Conservation (phyloP, 129 eudicot genomes). For the Scalesia atractyloides region DNA sequence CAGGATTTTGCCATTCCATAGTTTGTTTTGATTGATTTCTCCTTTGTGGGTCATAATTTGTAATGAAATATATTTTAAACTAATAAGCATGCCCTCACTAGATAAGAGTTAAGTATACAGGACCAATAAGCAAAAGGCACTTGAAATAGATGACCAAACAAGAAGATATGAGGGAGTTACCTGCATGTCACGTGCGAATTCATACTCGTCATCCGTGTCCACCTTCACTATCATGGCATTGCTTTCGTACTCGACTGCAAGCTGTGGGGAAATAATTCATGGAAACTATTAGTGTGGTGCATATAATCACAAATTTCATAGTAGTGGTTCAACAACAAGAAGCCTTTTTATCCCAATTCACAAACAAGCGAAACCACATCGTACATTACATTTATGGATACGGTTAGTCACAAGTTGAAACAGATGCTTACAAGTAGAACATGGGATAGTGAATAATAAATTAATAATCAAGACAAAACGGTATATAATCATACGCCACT, state of each 20-base stretch:
- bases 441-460: background rate
- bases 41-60: background rate
- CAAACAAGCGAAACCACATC: too few relatives aligned
- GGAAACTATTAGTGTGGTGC: too few relatives aligned
- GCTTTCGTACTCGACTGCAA: slow-evolving; percentile 93
- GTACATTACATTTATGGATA: too few relatives aligned
- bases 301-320: too few relatives aligned
- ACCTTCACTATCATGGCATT: slow-evolving; percentile 86
- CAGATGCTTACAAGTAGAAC: background rate
- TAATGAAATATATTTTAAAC: background rate
- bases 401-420: too few relatives aligned
- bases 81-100: background rate
- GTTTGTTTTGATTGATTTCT: too few relatives aligned
- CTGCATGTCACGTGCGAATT: slow-evolving; percentile 98
- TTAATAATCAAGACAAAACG: background rate
- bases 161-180: slow-evolving; percentile 35
- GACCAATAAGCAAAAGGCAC: background rate
- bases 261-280: slow-evolving; percentile 42
- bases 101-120: background rate
- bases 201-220: slow-evolving; percentile 95
- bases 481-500: background rate
- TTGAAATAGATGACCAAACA: background rate
- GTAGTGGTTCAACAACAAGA: too few relatives aligned
- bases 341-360: too few relatives aligned
- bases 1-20: background rate